Percentiles rank a stretch among this genome's conserved stretches.
Evolutionary conservation across 2,329 filamentous ascomycete species (phyloP).

Genomic region (Diaporthe nobilis): DNA sequence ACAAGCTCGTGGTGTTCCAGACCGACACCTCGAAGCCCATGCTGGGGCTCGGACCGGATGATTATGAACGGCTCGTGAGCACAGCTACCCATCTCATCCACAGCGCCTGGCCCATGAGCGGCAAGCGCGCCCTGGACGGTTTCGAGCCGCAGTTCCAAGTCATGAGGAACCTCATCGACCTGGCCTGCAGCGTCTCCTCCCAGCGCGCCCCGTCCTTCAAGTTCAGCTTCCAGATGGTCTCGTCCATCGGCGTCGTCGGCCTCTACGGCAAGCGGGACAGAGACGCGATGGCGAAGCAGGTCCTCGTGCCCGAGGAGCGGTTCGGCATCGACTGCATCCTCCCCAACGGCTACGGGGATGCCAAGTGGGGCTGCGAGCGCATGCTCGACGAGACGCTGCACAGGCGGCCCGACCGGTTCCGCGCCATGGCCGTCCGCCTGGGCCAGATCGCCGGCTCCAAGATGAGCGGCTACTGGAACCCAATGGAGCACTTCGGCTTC

Average conservation of each 20-base stretch:
- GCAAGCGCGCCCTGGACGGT: slow-evolving; percentile 52
- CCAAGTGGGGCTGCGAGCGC: slow-evolving; percentile 64
- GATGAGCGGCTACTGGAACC: slow-evolving; percentile 68
- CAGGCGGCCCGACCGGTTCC: slow-evolving; percentile 56
- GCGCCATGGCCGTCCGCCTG: slow-evolving; percentile 58
- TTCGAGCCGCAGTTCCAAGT: slow-evolving; percentile 61
- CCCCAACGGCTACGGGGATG: slow-evolving; percentile 64
- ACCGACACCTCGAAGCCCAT: slow-evolving; percentile 56
- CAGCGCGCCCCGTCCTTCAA: slow-evolving; percentile 51
- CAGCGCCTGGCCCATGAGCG: slow-evolving; percentile 66
- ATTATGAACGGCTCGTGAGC: slow-evolving; percentile 55
- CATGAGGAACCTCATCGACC: slow-evolving; percentile 62
- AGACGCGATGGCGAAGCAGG: not conserved
- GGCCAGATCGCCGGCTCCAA: slow-evolving; percentile 68
- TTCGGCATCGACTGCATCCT: slow-evolving; percentile 56
- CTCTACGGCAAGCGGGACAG: slow-evolving; percentile 41
- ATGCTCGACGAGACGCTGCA: slow-evolving; percentile 65
- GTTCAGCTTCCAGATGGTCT: slow-evolving; percentile 58
- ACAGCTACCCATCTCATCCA: slow-evolving; percentile 3
- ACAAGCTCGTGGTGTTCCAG: slow-evolving; percentile 58
- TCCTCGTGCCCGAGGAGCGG: slow-evolving; percentile 58
- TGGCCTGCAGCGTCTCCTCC: slow-evolving; percentile 51
- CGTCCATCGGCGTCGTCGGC: slow-evolving; percentile 55
- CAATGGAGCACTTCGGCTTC: slow-evolving; percentile 64
- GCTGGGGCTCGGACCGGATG: slow-evolving; percentile 56